Base-by-base conservation (phyloP, 2,329 filamentous ascomycete genomes). In the Leptodontidium sp. region DNA sequence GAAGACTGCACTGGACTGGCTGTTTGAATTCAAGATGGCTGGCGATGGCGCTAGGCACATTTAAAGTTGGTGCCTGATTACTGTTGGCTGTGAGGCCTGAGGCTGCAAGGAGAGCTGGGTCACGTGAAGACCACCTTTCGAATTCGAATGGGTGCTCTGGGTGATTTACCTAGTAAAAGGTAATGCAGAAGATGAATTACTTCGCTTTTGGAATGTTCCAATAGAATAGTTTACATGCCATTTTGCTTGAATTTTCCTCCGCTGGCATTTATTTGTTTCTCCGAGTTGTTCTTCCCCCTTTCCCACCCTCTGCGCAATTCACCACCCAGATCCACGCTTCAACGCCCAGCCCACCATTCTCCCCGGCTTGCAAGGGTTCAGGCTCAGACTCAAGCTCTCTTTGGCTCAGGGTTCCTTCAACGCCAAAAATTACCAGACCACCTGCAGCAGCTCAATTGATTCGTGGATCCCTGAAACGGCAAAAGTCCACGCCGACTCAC, bases 1-100 rank as follows among this genome's bases (percentile, higher is more conserved):
- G 69, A 67, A 68, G 49, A 21, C 29, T 32, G 29, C 4, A 32
- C 29, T 32, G 49, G 12, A 52, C 15, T 59, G 52, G 63, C 32
- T 35, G 14, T 24, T 47, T 45, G 40, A 52, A 61, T 65, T 61
- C 40, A 55, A 67, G 67, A 65, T 70, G 71, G 71, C 69, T 72
- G 21, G 24, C 21, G 45, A 55, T 43, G 52, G 43, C 57, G 50
- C 47, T 57, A 53, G 40, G 26, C 17, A 15, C 4, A 24, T 43
- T 32, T 21, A 21, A 3, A 5, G 43, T 49, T 61, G 40, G 9
- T 29, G 67, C 64, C 64, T 66, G 21, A 49, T 21, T 50, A n/a
- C 9, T 14, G 49, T 9, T 24, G 17, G 14, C 5, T 11, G 0
- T 53, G 15, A 43, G 53, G 58, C 58, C 47, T 62, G 47, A 38